These are phyloP conservation scores for Agapanthus africanus DNA, from an alignment of 106 monocot genomes.

Conservation along the genomic window DNA sequence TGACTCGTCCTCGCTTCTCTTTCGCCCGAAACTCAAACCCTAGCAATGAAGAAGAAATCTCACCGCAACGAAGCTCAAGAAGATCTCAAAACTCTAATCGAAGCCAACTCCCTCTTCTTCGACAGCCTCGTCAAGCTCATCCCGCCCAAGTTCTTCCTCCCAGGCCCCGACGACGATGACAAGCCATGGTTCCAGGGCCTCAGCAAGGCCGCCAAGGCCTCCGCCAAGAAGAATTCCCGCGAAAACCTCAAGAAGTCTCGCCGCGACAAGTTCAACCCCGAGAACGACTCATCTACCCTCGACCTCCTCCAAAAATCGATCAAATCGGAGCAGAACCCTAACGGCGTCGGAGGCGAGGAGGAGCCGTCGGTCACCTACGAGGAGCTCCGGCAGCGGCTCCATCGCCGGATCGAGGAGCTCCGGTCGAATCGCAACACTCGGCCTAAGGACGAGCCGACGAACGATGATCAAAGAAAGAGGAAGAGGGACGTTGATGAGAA, in stretches of 20 bases:
- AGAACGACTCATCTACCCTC: slow-evolving; percentile 46
- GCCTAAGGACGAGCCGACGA: slow-evolving; percentile 15
- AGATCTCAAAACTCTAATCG: slow-evolving; percentile 47
- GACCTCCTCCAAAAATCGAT: slow-evolving; percentile 48
- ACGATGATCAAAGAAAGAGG: slow-evolving; percentile 13
- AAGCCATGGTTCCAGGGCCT: slow-evolving; percentile 74
- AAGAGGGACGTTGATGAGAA: slow-evolving; percentile 31
- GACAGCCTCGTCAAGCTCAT: slow-evolving; percentile 72
- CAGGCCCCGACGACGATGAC: slow-evolving; percentile 34
- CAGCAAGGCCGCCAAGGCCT: slow-evolving; percentile 59
- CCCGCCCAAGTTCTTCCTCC: slow-evolving; percentile 74
- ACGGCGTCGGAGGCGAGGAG: slow-evolving; percentile 9
- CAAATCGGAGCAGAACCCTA: slow-evolving; percentile 5
- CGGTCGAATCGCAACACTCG: slow-evolving; percentile 42
- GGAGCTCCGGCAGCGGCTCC: slow-evolving; percentile 68
- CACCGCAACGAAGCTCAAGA: too few relatives aligned
- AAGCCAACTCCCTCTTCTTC: slow-evolving; percentile 59
- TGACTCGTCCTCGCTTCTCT: too few relatives aligned
- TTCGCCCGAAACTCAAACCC: too few relatives aligned
- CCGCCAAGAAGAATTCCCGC: slow-evolving; percentile 56
- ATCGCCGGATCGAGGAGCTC: slow-evolving; percentile 61
- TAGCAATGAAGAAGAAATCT: too few relatives aligned
- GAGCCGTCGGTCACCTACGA: slow-evolving; percentile 60
- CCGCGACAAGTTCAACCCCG: slow-evolving; percentile 61
- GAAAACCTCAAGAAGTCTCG: slow-evolving; percentile 69